A percentile compares a stretch with the other conserved stretches of the same genome.
phyloP scores from a whole-genome alignment of 2,329 filamentous ascomycete genomes.

The Byssoonygena ceratinophila region DNA sequence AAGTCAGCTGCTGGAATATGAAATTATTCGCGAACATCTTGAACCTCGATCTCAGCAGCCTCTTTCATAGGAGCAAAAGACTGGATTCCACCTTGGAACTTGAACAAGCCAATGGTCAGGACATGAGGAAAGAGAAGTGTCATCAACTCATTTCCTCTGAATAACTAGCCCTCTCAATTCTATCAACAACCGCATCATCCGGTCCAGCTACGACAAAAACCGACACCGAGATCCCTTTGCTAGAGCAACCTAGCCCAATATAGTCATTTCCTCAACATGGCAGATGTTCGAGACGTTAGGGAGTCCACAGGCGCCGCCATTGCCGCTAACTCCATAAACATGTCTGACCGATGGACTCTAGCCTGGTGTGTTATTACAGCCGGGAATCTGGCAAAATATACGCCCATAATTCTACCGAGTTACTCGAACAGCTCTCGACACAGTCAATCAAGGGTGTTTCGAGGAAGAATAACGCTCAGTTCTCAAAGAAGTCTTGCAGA shows the following conservation, averaged over 20 bases:
- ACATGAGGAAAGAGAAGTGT: neutral
- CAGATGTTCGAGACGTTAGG: neutral
- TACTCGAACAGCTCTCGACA: too few relatives aligned
- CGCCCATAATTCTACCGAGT: too few relatives aligned
- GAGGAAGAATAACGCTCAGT: too few relatives aligned
- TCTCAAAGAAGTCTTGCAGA: too few relatives aligned
- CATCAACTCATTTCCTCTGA: neutral
- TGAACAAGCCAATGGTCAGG: conserved; percentile 17
- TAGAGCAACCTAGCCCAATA: neutral
- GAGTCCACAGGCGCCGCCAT: neutral
- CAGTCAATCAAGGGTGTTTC: too few relatives aligned
- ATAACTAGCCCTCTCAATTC: conserved; percentile 2
- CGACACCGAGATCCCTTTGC: neutral
- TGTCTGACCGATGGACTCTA: neutral
- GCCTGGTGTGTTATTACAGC: too few relatives aligned
- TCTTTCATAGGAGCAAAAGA: conserved; percentile 76
- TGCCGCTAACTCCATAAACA: conserved; percentile 2
- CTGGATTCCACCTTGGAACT: conserved; percentile 60
- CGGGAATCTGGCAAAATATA: too few relatives aligned
- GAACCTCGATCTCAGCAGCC: conserved; percentile 79
- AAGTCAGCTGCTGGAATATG: conserved; percentile 93
- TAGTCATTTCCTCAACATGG: neutral
- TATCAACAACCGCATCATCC: conserved; percentile 3
- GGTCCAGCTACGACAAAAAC: conserved; percentile 1
- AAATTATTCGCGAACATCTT: conserved; percentile 98